These are phyloP conservation scores for Ciborinia camelliae DNA, from an alignment of 2,329 filamentous ascomycete species.

Conservation along the genomic window DNA sequence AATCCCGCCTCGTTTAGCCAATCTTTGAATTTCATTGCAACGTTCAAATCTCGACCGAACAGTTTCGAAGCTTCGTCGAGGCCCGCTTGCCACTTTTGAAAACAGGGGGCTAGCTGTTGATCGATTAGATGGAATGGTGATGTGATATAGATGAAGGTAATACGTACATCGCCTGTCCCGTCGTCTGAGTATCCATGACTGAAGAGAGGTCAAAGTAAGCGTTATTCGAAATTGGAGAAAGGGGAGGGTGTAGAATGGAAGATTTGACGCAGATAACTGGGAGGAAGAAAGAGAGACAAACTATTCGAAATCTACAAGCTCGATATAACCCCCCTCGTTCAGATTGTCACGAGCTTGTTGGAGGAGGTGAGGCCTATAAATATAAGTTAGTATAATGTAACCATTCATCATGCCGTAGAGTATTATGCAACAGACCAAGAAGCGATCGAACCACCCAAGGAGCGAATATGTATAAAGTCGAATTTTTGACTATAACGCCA, in stretches of 20 bases:
- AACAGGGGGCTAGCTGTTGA: constrained; percentile 17
- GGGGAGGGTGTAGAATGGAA: neutral
- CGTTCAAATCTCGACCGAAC: constrained; percentile 36
- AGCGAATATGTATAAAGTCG: constrained; percentile 20
- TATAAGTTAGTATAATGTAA: neutral
- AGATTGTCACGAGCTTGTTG: constrained; percentile 27
- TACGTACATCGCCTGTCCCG: constrained; percentile 3
- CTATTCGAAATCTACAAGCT: constrained; percentile 31
- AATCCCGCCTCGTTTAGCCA: constrained; percentile 42
- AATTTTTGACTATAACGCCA: constrained; percentile 27
- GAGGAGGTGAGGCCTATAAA: constrained; percentile 31
- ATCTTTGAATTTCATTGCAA: constrained; percentile 22
- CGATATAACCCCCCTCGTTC: constrained; percentile 31
- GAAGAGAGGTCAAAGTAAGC: neutral
- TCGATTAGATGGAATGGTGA: neutral
- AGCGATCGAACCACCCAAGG: constrained; percentile 33
- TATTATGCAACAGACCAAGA: constrained; percentile 38
- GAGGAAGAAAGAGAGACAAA: constrained; percentile 18
- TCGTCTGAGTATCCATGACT: constrained; percentile 14
- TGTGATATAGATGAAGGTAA: too few species aligned
- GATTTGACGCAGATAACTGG: neutral
- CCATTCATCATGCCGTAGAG: neutral
- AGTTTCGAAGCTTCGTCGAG: constrained; percentile 35
- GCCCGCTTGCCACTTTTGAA: constrained; percentile 26
- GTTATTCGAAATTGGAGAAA: too few species aligned